A percentile compares a stretch with the other conserved stretches of the same genome.
Conservation (phyloP, 1,284 basidiomycete species). For the Puccinia polysora region DNA sequence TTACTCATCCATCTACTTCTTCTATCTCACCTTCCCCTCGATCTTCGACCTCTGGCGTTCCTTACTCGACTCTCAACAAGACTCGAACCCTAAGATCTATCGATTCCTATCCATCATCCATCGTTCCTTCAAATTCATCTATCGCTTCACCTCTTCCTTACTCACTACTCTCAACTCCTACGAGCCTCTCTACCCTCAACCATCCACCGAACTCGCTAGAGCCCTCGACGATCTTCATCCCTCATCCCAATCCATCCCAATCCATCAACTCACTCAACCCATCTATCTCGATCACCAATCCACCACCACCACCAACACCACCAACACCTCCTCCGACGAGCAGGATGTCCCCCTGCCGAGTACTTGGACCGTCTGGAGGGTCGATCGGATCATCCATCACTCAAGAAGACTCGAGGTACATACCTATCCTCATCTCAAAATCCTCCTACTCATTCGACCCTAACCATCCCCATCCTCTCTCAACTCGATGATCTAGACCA, state of each 20-base stretch:
- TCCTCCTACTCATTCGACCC: background rate
- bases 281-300: too few species aligned
- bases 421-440: background rate
- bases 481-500: too few species aligned
- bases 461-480: background rate
- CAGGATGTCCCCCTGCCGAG: background rate
- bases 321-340: background rate
- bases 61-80: constrained; percentile 1
- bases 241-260: background rate
- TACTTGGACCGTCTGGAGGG: constrained; percentile 13
- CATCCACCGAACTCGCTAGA: background rate
- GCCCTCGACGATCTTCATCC: background rate
- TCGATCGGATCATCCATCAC: constrained; percentile 23
- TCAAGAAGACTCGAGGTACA: constrained; percentile 20
- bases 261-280: too few species aligned
- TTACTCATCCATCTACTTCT: constrained; percentile 12
- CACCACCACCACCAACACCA: background rate
- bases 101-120: constrained; percentile 1
- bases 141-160: background rate
- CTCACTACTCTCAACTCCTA: background rate
- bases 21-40: constrained; percentile 24
- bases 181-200: background rate
- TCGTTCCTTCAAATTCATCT: constrained; percentile 21
- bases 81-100: background rate
- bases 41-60: constrained; percentile 11